These are phyloP conservation scores for Podospora anserina DNA, from an alignment of 495 filamentous ascomycete genomes.

Conservation along the genomic window DNA sequence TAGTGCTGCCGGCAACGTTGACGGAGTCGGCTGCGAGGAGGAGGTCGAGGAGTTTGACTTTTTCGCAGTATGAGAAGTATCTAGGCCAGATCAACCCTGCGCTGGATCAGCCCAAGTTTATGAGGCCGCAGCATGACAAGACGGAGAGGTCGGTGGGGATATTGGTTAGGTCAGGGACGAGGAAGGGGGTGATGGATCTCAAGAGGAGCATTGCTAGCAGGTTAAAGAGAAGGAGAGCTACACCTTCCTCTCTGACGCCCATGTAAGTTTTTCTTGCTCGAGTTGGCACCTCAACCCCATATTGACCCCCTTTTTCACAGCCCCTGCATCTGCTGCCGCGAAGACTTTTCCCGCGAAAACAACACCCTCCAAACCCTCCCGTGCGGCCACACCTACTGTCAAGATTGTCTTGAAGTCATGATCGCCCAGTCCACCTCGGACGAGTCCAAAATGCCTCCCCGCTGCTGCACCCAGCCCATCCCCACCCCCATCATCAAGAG, in stretches of 20 bases:
- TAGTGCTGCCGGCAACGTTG: constrained; percentile 22
- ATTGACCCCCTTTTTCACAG: constrained; percentile 25
- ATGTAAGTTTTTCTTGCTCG: constrained; percentile 31
- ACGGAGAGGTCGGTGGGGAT: constrained; percentile 27
- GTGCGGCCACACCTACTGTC: constrained; percentile 54
- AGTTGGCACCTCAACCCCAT: too few species aligned
- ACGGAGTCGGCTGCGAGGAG: constrained; percentile 30
- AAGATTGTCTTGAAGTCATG: constrained; percentile 46
- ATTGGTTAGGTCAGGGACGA: constrained; percentile 37
- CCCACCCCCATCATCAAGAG: constrained; percentile 48
- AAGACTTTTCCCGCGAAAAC: constrained; percentile 42
- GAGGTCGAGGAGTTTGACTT: constrained; percentile 43
- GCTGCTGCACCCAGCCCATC: constrained; percentile 57
- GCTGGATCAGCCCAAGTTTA: constrained; percentile 39
- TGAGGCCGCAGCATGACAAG: constrained; percentile 21
- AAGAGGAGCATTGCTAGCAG: constrained; percentile 40
- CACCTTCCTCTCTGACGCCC: constrained; percentile 28
- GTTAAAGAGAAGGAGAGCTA: constrained; percentile 34
- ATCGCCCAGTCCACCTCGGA: constrained; percentile 49
- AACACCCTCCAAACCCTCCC: constrained; percentile 41
- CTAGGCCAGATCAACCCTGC: constrained; percentile 41
- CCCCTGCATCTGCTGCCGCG: constrained; percentile 52
- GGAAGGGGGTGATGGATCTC: constrained; percentile 41
- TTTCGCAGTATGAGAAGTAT: constrained; percentile 53
- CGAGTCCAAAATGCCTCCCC: constrained; percentile 55